Conservation (phyloP, 2,329 filamentous ascomycete species). For the Venturia nashicola region DNA sequence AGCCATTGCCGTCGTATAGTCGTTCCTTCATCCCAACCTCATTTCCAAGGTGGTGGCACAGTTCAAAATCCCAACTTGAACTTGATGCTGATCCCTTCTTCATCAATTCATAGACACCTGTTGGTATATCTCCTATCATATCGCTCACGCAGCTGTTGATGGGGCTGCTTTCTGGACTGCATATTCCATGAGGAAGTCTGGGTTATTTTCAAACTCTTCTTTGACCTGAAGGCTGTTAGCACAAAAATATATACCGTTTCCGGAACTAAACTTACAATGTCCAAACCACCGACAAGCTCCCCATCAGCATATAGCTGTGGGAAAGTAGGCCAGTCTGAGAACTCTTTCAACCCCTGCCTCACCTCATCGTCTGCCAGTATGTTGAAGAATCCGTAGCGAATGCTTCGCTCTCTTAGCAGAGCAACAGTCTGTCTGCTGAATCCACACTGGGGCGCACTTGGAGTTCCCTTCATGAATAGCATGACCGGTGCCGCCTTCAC, state of each 20-base stretch:
- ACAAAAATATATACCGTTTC: not conserved
- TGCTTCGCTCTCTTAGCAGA: conserved; percentile 74
- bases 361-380: conserved; percentile 97
- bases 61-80: not conserved
- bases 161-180: conserved; percentile 24
- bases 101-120: not conserved
- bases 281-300: conserved; percentile 81
- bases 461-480: conserved; percentile 98
- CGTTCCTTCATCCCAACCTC: not conserved
- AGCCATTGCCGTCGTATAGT: not conserved
- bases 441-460: conserved; percentile 74
- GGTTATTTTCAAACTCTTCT: conserved; percentile 77
- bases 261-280: conserved; percentile 61
- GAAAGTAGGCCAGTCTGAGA: conserved; percentile 96
- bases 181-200: conserved; percentile 70
- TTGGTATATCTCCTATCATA: not conserved
- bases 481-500: conserved; percentile 95
- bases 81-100: not conserved
- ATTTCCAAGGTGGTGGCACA: not conserved
- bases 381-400: conserved; percentile 98
- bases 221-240: conserved; percentile 52
- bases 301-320: conserved; percentile 89
- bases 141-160: conserved; percentile 4
- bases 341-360: conserved; percentile 89
- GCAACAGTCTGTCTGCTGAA: conserved; percentile 85